Conservation (phyloP, 164 flowering plant genomes). For the Vitis vinifera region DNA sequence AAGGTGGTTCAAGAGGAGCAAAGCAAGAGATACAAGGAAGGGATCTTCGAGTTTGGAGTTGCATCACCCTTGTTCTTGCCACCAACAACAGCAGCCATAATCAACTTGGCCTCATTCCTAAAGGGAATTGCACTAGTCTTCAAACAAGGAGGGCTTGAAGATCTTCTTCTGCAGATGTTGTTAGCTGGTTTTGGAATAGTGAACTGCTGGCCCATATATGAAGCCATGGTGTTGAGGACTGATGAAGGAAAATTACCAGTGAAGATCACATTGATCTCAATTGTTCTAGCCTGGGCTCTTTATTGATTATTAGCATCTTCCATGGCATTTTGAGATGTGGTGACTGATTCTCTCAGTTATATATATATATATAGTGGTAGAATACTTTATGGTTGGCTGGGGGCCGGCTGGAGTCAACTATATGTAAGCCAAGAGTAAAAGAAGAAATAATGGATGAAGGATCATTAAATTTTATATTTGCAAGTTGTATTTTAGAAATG, state of each 20-base stretch:
- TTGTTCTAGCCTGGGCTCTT: background rate
- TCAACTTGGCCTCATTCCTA: constrained; percentile 40
- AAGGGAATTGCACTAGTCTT: constrained; percentile 12
- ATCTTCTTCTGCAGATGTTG: background rate
- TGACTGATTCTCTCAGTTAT: too few relatives aligned
- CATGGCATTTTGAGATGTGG: too few relatives aligned
- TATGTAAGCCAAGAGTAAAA: too few relatives aligned
- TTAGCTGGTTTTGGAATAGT: background rate
- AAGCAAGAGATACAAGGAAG: constrained; percentile 44
- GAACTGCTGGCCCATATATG: background rate
- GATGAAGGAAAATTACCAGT: background rate
- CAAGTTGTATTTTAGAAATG: too few relatives aligned
- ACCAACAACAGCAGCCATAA: constrained; percentile 28
- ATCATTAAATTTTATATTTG: too few relatives aligned
- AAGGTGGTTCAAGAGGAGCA: constrained; percentile 34
- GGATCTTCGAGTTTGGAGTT: constrained; percentile 53
- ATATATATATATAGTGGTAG: too few relatives aligned
- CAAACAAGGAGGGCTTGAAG: background rate
- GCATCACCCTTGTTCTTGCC: constrained; percentile 51
- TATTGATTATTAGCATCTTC: too few relatives aligned
- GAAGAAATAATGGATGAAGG: too few relatives aligned
- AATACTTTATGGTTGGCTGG: too few relatives aligned
- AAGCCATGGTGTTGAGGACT: background rate
- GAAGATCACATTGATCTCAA: background rate
- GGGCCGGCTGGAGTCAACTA: too few relatives aligned